A percentile compares a stretch with the other conserved stretches of the same genome.
phyloP scores from a whole-genome alignment of 495 filamentous ascomycete species.

The Evansstolkia leycettana region DNA sequence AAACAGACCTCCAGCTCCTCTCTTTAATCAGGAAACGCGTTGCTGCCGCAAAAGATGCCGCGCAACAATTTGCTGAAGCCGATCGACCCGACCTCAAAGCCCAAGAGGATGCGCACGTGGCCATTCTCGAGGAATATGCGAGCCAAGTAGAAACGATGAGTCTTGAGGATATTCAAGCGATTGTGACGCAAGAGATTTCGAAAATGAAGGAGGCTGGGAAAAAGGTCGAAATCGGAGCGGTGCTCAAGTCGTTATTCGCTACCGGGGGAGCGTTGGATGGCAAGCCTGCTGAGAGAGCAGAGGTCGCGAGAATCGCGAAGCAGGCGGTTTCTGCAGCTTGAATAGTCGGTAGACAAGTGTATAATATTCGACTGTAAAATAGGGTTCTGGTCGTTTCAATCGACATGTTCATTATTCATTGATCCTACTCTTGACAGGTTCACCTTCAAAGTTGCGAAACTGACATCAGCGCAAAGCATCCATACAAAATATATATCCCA shows the following conservation, averaged over 20 bases:
- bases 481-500: too few relatives aligned
- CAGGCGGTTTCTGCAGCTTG: conserved; percentile 17
- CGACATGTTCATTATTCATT: too few relatives aligned
- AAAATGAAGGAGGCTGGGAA: conserved; percentile 27
- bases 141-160: conserved; percentile 36
- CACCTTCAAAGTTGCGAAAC: too few relatives aligned
- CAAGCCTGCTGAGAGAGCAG: conserved; percentile 38
- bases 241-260: conserved; percentile 38
- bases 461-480: too few relatives aligned
- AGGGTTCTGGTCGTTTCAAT: too few relatives aligned
- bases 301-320: conserved; percentile 36
- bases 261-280: conserved; percentile 36
- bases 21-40: conserved; percentile 44
- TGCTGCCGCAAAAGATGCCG: conserved; percentile 34
- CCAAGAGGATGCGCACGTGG: conserved; percentile 43
- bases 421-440: too few relatives aligned
- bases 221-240: conserved; percentile 29
- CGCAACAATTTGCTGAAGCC: conserved; percentile 37
- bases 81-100: conserved; percentile 43
- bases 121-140: conserved; percentile 45
- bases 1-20: conserved; percentile 46
- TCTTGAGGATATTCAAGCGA: conserved; percentile 34
- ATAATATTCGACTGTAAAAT: too few relatives aligned
- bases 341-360: not conserved
- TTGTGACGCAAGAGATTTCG: conserved; percentile 30